phyloP scores from a whole-genome alignment of 345 rosid genomes.

The Bruguiera sexangula region DNA sequence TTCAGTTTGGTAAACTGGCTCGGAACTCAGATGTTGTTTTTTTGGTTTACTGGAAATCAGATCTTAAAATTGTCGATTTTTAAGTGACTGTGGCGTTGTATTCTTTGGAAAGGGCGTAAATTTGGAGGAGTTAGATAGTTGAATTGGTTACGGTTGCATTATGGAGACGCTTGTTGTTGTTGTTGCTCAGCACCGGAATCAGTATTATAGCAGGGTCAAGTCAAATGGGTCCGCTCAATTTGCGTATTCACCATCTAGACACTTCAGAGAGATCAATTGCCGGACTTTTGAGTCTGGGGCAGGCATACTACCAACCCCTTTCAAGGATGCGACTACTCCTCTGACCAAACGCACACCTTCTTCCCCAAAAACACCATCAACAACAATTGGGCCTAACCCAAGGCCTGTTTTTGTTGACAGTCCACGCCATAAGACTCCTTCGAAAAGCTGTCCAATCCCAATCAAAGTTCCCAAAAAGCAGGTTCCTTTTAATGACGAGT shows the following conservation, averaged over 20 bases:
- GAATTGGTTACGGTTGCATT: conserved; percentile 20
- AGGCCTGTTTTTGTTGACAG: conserved; percentile 15
- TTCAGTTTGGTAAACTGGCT: conserved; percentile 5
- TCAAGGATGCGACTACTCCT: conserved; percentile 31
- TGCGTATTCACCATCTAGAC: conserved; percentile 50
- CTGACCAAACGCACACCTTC: conserved; percentile 28
- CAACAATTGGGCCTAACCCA: background rate
- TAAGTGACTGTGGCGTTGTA: conserved; percentile 19
- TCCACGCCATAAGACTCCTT: conserved; percentile 7
- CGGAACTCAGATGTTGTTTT: conserved; percentile 6
- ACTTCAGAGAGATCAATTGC: conserved; percentile 64
- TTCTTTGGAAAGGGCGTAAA: background rate
- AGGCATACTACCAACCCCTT: conserved; percentile 72
- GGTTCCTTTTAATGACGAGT: conserved; percentile 32
- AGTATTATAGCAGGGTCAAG: conserved; percentile 46
- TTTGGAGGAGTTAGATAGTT: conserved; percentile 7
- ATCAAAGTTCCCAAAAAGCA: conserved; percentile 31
- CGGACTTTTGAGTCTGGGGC: conserved; percentile 68
- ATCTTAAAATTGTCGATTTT: conserved; percentile 19
- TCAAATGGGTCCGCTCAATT: conserved; percentile 39
- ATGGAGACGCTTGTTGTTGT: conserved; percentile 90
- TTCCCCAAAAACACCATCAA: conserved; percentile 27
- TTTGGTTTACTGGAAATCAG: conserved; percentile 7
- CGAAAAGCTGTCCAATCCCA: conserved; percentile 52
- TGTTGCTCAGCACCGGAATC: conserved; percentile 63